phyloP scores from a whole-genome alignment of 2,329 filamentous ascomycete species.

The Talaromyces sp. region DNA sequence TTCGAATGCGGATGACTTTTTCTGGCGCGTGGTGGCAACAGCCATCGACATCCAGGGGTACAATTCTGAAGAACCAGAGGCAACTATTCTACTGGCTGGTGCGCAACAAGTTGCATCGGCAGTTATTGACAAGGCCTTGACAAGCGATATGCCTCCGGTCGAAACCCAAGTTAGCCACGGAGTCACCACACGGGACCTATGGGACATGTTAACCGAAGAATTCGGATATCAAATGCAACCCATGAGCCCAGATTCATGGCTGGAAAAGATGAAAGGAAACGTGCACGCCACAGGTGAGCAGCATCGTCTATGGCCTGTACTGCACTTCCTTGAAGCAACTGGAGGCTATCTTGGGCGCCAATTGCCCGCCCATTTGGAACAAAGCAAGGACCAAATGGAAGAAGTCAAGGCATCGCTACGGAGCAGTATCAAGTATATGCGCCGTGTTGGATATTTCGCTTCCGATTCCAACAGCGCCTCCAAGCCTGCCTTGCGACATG shows the following conservation, averaged over 20 bases:
- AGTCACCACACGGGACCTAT: background rate
- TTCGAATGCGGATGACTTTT: slow-evolving; percentile 71
- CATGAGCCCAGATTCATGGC: background rate
- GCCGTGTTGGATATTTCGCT: background rate
- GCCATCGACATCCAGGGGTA: background rate
- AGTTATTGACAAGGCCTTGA: background rate
- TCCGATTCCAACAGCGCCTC: background rate
- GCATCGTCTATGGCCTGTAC: slow-evolving; percentile 12
- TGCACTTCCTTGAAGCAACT: slow-evolving; percentile 7
- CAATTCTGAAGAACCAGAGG: background rate
- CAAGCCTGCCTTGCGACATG: background rate
- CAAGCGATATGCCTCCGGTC: background rate
- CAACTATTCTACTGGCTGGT: background rate
- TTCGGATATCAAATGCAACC: background rate
- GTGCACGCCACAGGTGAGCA: background rate
- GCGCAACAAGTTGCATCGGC: background rate
- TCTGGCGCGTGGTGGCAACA: slow-evolving; percentile 34
- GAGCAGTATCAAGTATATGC: background rate
- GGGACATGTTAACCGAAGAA: background rate
- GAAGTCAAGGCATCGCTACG: background rate
- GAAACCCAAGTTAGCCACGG: background rate
- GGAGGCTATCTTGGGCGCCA: background rate
- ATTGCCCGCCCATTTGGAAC: background rate
- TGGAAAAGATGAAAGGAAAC: background rate
- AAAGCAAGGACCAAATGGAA: background rate